Conservation (phyloP, 2,329 filamentous ascomycete species). For the Aspergillus sp. region DNA sequence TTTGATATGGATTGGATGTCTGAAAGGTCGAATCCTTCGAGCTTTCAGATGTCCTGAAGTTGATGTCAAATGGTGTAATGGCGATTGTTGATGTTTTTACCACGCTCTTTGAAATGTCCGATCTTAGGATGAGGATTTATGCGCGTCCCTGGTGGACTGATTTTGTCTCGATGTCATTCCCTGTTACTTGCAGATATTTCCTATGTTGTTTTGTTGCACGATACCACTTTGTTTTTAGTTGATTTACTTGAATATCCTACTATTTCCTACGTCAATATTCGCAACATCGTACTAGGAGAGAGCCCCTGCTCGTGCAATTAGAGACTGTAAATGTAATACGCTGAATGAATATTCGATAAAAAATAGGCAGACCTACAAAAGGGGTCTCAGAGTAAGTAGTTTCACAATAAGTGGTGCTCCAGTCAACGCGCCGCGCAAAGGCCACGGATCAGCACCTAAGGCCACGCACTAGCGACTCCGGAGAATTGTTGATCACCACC, state of each 20-base stretch:
- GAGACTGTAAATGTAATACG: no score
- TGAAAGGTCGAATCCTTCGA: constrained; percentile 20
- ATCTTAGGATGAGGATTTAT: constrained; percentile 7
- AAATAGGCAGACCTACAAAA: no score
- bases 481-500: constrained; percentile 2
- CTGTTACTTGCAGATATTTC: not conserved
- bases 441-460: not conserved
- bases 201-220: constrained; percentile 14
- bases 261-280: not conserved
- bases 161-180: constrained; percentile 1
- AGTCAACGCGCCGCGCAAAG: not conserved
- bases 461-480: not conserved
- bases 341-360: no score
- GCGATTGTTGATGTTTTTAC: not conserved
- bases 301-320: no score
- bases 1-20: constrained; percentile 37
- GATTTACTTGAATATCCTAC: not conserved
- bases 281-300: no score
- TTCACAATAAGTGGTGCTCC: constrained; percentile 6
- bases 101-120: not conserved
- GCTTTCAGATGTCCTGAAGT: not conserved
- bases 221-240: constrained; percentile 25
- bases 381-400: not conserved
- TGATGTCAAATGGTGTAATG: constrained; percentile 1
- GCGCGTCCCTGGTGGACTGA: not conserved